Conservation (phyloP, 1,139 yeast species). For the Ogataea hybrid region DNA sequence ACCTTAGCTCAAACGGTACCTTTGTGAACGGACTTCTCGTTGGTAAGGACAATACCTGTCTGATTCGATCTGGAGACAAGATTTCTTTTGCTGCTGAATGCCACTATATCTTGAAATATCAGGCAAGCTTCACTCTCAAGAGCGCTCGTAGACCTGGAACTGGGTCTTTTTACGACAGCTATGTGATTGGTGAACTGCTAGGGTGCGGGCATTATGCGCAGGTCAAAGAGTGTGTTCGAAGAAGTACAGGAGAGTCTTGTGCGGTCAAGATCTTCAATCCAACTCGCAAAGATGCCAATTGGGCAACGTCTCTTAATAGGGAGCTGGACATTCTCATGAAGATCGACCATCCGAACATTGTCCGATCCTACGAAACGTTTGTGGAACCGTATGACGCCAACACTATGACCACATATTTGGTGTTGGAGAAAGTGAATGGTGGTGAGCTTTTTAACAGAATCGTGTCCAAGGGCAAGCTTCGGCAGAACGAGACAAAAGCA, state of each 20-base stretch:
- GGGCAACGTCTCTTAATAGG: too few relatives aligned
- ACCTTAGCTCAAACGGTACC: slow-evolving; percentile 67
- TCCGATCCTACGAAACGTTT: slow-evolving; percentile 61
- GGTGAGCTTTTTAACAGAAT: slow-evolving; percentile 76
- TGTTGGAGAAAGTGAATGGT: slow-evolving; percentile 68
- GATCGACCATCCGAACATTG: slow-evolving; percentile 74
- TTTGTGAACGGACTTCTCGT: slow-evolving; percentile 57
- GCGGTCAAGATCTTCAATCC: slow-evolving; percentile 80
- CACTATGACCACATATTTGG: slow-evolving; percentile 61
- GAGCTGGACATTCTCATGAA: too few relatives aligned
- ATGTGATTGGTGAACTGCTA: slow-evolving; percentile 56
- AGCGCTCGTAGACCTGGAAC: slow-evolving; percentile 10
- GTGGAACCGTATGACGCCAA: slow-evolving; percentile 62
- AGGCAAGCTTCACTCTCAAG: slow-evolving; percentile 22
- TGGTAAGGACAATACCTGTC: slow-evolving; percentile 45
- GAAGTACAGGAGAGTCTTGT: slow-evolving; percentile 55
- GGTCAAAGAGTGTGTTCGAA: slow-evolving; percentile 65
- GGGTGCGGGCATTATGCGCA: slow-evolving; percentile 82
- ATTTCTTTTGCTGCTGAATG: slow-evolving; percentile 61
- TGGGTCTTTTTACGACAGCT: slow-evolving; percentile 56
- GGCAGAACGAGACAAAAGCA: slow-evolving; percentile 61
- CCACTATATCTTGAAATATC: slow-evolving; percentile 54
- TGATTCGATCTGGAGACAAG: slow-evolving; percentile 64
- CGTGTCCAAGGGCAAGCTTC: slow-evolving; percentile 55
- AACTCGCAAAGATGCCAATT: too few relatives aligned